phyloP scores from a whole-genome alignment of 2,329 filamentous ascomycete species.

The Nemania serpens region DNA sequence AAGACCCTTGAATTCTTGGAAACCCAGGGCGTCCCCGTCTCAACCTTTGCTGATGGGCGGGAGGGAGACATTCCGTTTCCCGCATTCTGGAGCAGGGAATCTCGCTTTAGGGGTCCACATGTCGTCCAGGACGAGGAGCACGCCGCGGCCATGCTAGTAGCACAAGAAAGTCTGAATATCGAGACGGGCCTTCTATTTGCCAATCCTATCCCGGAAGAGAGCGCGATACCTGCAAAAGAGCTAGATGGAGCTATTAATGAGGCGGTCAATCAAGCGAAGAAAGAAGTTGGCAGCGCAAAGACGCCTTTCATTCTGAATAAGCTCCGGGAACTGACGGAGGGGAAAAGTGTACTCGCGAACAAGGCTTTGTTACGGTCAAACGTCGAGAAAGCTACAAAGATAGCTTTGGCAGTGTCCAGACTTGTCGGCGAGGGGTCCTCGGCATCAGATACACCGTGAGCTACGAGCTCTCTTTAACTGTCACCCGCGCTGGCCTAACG shows the following conservation, averaged over 20 bases:
- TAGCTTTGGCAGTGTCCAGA: slow-evolving; percentile 58
- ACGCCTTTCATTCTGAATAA: slow-evolving; percentile 82
- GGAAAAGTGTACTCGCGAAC: slow-evolving; percentile 75
- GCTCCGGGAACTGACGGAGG: slow-evolving; percentile 77
- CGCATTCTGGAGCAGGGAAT: slow-evolving; percentile 90
- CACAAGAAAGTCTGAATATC: slow-evolving; percentile 73
- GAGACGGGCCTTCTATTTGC: slow-evolving; percentile 84
- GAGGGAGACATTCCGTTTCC: slow-evolving; percentile 79
- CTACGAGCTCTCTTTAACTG: slow-evolving; percentile 27
- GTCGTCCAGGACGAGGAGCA: slow-evolving; percentile 76
- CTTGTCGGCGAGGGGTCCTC: slow-evolving; percentile 43
- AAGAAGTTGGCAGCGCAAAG: slow-evolving; percentile 75
- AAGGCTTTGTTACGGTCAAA: slow-evolving; percentile 62
- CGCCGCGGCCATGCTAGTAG: slow-evolving; percentile 86
- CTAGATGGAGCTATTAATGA: slow-evolving; percentile 72
- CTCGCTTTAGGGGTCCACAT: slow-evolving; percentile 77
- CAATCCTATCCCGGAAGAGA: slow-evolving; percentile 78
- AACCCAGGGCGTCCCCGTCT: slow-evolving; percentile 77
- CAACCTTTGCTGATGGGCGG: slow-evolving; percentile 86
- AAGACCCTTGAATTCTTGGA: slow-evolving; percentile 81
- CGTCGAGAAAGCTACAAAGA: slow-evolving; percentile 58
- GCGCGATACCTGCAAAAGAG: slow-evolving; percentile 70
- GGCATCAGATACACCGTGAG: slow-evolving; percentile 39
- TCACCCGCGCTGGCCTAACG: slow-evolving; percentile 28
- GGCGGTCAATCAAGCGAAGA: slow-evolving; percentile 67